These are phyloP conservation scores for Botryotinia convoluta DNA, from an alignment of 2,329 filamentous ascomycete species.

Conservation along the genomic window DNA sequence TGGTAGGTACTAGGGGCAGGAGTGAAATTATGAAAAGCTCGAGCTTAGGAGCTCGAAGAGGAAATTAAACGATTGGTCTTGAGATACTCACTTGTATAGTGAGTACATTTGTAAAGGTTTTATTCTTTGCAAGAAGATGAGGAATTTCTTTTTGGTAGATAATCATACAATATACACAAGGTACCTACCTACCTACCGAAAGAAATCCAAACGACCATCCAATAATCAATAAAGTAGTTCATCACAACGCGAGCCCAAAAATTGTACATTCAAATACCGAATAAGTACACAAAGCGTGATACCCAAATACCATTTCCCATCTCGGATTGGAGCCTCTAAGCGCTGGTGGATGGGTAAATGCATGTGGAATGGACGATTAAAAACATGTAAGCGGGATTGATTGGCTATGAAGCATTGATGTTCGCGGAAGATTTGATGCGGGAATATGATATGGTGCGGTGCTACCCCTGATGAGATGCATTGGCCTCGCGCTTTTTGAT, in stretches of 20 bases:
- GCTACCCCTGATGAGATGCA: slow-evolving; percentile 6
- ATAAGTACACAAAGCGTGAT: not conserved
- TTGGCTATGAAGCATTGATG: not conserved
- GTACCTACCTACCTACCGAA: not conserved
- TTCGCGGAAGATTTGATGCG: not conserved
- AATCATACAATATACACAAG: not conserved
- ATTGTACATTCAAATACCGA: not conserved
- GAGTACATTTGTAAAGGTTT: no score
- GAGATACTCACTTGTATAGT: no score
- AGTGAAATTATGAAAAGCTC: not conserved
- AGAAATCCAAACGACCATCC: not conserved
- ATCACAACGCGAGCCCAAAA: not conserved
- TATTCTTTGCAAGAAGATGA: not conserved
- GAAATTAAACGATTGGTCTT: not conserved
- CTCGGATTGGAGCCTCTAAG: slow-evolving; percentile 5
- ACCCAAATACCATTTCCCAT: not conserved
- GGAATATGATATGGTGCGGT: not conserved
- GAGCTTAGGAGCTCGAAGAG: not conserved
- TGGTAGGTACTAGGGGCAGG: not conserved
- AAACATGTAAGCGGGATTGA: not conserved
- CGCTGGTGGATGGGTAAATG: not conserved
- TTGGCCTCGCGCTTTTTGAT: slow-evolving; percentile 4
- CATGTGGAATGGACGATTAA: not conserved
- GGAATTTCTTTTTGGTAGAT: not conserved
- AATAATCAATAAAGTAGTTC: not conserved